These are phyloP conservation scores for Durotheca rogersii DNA, from an alignment of 495 filamentous ascomycete genomes.

Conservation along the genomic window DNA sequence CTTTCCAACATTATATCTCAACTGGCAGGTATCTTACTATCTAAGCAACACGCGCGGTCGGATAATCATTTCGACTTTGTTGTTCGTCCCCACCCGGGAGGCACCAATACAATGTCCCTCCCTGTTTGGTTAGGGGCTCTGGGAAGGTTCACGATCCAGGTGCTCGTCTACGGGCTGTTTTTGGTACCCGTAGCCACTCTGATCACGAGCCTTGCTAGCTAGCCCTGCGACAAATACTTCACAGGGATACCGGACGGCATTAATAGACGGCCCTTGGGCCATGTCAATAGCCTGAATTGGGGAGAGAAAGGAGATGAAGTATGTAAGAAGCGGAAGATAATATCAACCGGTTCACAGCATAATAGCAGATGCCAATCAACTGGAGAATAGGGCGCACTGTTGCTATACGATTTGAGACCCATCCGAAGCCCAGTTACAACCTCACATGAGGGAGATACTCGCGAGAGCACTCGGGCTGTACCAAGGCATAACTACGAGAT, in stretches of 20 bases:
- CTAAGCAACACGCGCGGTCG: constrained; percentile 8
- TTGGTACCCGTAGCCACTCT: constrained; percentile 1
- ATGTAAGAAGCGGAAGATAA: constrained; percentile 3
- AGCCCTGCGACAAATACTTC: constrained; percentile 9
- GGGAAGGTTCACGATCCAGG: constrained; percentile 5
- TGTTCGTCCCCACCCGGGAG: constrained; percentile 10
- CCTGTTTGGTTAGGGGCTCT: constrained; percentile 3
- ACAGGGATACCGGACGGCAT: constrained; percentile 4
- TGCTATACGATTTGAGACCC: constrained; percentile 2
- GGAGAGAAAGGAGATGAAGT: constrained; percentile 8
- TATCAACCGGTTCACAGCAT: constrained; percentile 6
- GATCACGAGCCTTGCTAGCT: constrained; percentile 4
- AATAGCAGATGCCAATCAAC: constrained; percentile 11
- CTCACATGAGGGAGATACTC: constrained; percentile 1
- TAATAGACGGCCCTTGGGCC: not conserved
- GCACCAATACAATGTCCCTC: constrained; percentile 3
- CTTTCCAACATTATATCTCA: not conserved
- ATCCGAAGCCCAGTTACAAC: constrained; percentile 5
- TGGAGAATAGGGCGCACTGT: not conserved
- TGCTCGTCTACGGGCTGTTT: not conserved
- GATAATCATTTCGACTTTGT: constrained; percentile 14
- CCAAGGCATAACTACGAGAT: constrained; percentile 5
- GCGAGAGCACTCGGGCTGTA: not conserved
- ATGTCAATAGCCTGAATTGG: not conserved
- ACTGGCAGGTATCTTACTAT: constrained; percentile 9